Evolutionary conservation across 306 rosid species (phyloP).

Genomic region (Vicia villosa): DNA sequence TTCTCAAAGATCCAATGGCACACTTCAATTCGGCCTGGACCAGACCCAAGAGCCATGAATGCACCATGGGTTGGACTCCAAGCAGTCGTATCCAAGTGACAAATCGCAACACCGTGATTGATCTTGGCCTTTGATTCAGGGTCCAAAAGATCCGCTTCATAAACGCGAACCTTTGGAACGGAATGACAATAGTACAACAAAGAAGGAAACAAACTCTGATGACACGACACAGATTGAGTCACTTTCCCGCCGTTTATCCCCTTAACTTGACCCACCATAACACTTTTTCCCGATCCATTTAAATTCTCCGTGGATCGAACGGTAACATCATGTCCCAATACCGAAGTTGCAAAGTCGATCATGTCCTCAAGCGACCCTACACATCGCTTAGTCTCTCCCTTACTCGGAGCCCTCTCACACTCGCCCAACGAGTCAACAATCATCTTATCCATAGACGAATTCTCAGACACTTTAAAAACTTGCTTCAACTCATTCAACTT

Average conservation of each 20-base stretch:
- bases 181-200: conserved; percentile 87
- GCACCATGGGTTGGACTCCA: conserved; percentile 88
- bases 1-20: conserved; percentile 93
- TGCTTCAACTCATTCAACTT: conserved; percentile 46
- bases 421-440: conserved; percentile 50
- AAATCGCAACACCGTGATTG: conserved; percentile 77
- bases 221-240: conserved; percentile 76
- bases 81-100: conserved; percentile 81
- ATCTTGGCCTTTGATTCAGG: conserved; percentile 56
- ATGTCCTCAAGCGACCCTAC: conserved; percentile 76
- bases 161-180: conserved; percentile 83
- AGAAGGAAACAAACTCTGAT: conserved; percentile 81
- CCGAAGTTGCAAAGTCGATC: conserved; percentile 75
- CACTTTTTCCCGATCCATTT: conserved; percentile 49
- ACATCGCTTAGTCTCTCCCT: conserved; percentile 79
- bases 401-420: conserved; percentile 70
- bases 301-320: conserved; percentile 62
- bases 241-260: conserved; percentile 69
- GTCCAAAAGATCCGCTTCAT: conserved; percentile 76
- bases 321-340: conserved; percentile 59
- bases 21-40: conserved; percentile 77
- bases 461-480: conserved; percentile 64
- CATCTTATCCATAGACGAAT: conserved; percentile 64
- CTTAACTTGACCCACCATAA: conserved; percentile 59
- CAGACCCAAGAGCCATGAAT: conserved; percentile 67